A percentile compares a stretch with the other conserved stretches of the same genome.
These are phyloP conservation scores for Dothistroma pini DNA, from an alignment of 2,329 filamentous ascomycete genomes.

Conservation along the genomic window DNA sequence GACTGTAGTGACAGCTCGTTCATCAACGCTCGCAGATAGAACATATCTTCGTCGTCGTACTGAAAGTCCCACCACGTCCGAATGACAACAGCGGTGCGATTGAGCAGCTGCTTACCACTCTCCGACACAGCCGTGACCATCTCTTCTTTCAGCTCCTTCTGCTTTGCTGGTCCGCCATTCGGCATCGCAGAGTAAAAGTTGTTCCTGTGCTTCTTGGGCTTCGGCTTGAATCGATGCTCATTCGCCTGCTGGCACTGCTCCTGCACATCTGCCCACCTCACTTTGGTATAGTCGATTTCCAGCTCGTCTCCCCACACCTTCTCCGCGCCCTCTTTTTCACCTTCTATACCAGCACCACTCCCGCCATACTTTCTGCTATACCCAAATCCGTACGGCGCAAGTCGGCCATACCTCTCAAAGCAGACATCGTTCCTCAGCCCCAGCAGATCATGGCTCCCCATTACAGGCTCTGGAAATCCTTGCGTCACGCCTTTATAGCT, in stretches of 20 bases:
- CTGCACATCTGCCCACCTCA: constrained; percentile 78
- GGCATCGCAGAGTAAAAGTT: constrained; percentile 42
- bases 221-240: constrained; percentile 59
- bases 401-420: constrained; percentile 85
- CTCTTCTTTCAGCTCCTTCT: constrained; percentile 22
- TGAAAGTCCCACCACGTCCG: constrained; percentile 77
- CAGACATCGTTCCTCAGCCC: constrained; percentile 80
- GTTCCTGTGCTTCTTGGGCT: constrained; percentile 30
- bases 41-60: constrained; percentile 75
- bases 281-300: constrained; percentile 70
- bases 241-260: constrained; percentile 70
- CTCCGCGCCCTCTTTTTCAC: constrained; percentile 76
- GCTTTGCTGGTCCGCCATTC: constrained; percentile 27
- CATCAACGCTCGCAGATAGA: constrained; percentile 77
- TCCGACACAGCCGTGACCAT: constrained; percentile 7
- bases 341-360: constrained; percentile 78
- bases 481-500: constrained; percentile 74
- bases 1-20: constrained; percentile 73
- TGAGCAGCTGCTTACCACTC: constrained; percentile 36
- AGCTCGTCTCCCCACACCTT: constrained; percentile 68
- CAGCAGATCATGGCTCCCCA: constrained; percentile 82
- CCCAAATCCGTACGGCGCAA: constrained; percentile 85
- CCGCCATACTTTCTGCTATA: constrained; percentile 78
- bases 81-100: constrained; percentile 74
- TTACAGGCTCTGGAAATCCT: constrained; percentile 78